These are phyloP conservation scores for Boletellus sp. DNA, from an alignment of 1,284 basidiomycete genomes.

Conservation along the genomic window DNA sequence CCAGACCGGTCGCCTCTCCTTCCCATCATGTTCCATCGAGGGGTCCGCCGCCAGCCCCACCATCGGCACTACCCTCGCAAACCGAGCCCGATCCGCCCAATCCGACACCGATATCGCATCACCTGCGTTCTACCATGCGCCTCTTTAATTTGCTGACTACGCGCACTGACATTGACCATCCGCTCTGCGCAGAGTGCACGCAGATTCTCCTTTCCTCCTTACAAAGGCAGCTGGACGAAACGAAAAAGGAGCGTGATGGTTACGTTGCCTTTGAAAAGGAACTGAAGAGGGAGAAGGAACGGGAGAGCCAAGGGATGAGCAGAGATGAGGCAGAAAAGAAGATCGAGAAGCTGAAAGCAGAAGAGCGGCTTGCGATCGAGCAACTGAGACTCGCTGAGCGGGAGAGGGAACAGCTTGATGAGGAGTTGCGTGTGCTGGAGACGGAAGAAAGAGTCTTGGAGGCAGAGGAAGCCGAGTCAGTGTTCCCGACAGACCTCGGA, in stretches of 20 bases:
- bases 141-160: constrained; percentile 80
- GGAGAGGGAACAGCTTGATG: constrained; percentile 71
- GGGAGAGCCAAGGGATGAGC: constrained; percentile 57
- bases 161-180: constrained; percentile 87
- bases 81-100: constrained; percentile 50
- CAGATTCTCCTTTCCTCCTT: constrained; percentile 77
- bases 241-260: constrained; percentile 87
- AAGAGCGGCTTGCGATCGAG: constrained; percentile 69
- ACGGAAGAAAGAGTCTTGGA: constrained; percentile 73
- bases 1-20: constrained; percentile 39
- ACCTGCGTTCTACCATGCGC: constrained; percentile 67
- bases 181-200: constrained; percentile 93
- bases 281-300: constrained; percentile 67
- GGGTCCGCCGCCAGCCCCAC: constrained; percentile 15
- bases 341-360: constrained; percentile 71
- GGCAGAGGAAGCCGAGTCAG: constrained; percentile 77
- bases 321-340: constrained; percentile 65
- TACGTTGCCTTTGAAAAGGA: constrained; percentile 92
- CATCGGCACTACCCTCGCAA: constrained; percentile 29
- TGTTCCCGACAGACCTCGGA: constrained; percentile 12
- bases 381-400: constrained; percentile 72
- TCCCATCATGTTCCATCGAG: constrained; percentile 29
- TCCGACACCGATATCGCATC: constrained; percentile 76
- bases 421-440: constrained; percentile 70
- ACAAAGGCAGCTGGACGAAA: constrained; percentile 83